Conservation (phyloP, 2,329 filamentous ascomycete species). For the Colletotrichum aenigma region DNA sequence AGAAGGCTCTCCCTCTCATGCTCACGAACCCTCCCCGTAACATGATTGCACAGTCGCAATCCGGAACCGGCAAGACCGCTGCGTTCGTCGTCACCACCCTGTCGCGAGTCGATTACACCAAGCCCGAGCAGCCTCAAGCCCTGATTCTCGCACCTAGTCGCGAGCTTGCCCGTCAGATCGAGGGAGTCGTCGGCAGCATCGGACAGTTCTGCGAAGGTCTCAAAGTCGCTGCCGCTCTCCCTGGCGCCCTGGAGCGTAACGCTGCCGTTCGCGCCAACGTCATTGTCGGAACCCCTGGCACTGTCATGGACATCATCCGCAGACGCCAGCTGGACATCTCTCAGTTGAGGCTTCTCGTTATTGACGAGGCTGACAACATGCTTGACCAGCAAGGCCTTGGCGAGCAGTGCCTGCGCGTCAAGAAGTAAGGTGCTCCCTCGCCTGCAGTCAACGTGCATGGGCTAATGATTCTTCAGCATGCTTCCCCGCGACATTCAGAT, state of each 20-base stretch:
- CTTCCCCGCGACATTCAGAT: conserved; percentile 80
- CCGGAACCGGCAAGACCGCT: conserved; percentile 96
- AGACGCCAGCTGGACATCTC: conserved; percentile 74
- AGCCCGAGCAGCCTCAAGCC: conserved; percentile 77
- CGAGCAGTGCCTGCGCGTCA: conserved; percentile 92
- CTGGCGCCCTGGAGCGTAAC: conserved; percentile 73
- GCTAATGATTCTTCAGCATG: conserved; percentile 57
- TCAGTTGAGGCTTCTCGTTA: conserved; percentile 79
- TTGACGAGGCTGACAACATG: conserved; percentile 99
- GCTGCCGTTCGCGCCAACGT: conserved; percentile 76
- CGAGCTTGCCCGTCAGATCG: conserved; percentile 93
- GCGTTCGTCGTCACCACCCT: conserved; percentile 94
- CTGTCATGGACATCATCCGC: conserved; percentile 85
- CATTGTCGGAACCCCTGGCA: conserved; percentile 92
- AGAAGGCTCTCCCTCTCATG: conserved; percentile 89
- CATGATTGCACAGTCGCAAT: conserved; percentile 99
- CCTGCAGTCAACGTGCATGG: background rate
- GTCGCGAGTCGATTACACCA: conserved; percentile 78
- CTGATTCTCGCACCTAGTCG: conserved; percentile 90
- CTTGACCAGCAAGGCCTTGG: conserved; percentile 93
- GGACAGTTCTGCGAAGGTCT: conserved; percentile 82
- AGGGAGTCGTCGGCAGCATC: conserved; percentile 82
- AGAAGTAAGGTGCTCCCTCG: conserved; percentile 60
- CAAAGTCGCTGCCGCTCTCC: conserved; percentile 81
- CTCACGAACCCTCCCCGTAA: conserved; percentile 86